phyloP scores from a whole-genome alignment of 148 eudicot species.

The Rhododendron vialii region DNA sequence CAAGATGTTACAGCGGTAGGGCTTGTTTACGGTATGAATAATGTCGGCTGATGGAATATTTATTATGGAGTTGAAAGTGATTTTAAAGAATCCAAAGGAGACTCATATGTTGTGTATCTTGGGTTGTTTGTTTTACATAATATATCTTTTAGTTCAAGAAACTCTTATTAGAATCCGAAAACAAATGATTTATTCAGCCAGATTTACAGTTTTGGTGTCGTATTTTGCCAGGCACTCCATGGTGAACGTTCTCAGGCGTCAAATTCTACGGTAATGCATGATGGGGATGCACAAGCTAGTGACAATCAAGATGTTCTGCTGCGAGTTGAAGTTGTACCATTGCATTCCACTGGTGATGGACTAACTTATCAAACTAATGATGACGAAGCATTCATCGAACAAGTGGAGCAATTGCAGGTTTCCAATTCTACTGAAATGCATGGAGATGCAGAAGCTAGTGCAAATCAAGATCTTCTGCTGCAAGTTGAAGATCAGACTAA shows the following conservation, averaged over 20 bases:
- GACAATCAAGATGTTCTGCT: not conserved
- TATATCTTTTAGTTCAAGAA: not conserved
- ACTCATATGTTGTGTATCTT: not conserved
- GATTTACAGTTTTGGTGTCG: not conserved
- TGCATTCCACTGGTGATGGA: conserved; percentile 7
- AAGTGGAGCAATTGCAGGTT: not conserved
- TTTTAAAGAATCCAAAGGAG: conserved; percentile 5
- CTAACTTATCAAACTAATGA: not conserved
- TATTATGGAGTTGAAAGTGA: not conserved
- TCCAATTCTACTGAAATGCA: not conserved
- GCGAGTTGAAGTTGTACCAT: conserved; percentile 16
- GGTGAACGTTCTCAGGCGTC: conserved; percentile 12
- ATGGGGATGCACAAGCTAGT: not conserved
- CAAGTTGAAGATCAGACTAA: not conserved
- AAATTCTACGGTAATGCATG: not conserved
- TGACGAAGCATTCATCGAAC: conserved; percentile 11
- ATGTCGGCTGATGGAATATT: not conserved
- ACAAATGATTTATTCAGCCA: not conserved
- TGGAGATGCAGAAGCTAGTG: not conserved
- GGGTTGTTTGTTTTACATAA: not conserved
- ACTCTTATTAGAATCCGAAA: not conserved
- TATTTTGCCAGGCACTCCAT: conserved; percentile 19
- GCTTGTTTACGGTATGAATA: not conserved
- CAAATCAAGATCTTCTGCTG: not conserved
- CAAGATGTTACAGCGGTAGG: not conserved